Base-by-base conservation (phyloP, 2,329 filamentous ascomycete genomes). In the Akanthomyces lecanii region DNA sequence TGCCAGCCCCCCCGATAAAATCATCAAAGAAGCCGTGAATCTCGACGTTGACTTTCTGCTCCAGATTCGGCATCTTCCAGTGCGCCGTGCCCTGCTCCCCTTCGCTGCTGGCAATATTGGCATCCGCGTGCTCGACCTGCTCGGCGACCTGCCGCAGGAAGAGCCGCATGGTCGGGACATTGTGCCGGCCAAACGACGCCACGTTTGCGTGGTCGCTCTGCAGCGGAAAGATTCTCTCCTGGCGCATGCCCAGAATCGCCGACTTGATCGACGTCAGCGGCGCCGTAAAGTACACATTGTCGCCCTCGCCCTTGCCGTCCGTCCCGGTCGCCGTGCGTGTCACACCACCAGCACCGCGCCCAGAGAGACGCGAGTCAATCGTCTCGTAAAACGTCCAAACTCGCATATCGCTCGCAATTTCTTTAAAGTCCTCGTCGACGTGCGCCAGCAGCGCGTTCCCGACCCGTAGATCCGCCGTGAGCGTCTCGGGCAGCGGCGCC, bases 331-430 rank as follows among this genome's bases (percentile, higher is more conserved):
- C 25, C 5, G 50, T 54, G 8, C 21, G 38, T 7, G 28, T 5
- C 3, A 47, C 21, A 16, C 36, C 81, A 5, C 73, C 69, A 4
- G 71, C 69, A 1, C 75, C 76, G 7, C 74, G 69, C 0, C 80
- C 80, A 0, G 81, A 82, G 5, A 87, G 74, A 0, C 80, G 78
- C 0, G 85, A 86, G 69, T 87, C 85, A 8, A 84, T 79, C 0
- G 84, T 88, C 67, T 88, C 85, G 64, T 87, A 84, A 47, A 87
- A 82, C 0, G 84, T 85, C 84, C 85, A 88, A 14, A 88, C 76
- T 7, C 80, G 81, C 57, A 87, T 76, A 62, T 88, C 85, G 42
- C 81, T 81, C 0, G 84, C 80, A 5, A 85, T 78, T 4, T 82
- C 77, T 54, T 79, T 79, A 68, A 88, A 88, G 48, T 79, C 77